Base-by-base conservation (phyloP, 352 stramenopile genomes). In the Globisporangium cederbergense region DNA sequence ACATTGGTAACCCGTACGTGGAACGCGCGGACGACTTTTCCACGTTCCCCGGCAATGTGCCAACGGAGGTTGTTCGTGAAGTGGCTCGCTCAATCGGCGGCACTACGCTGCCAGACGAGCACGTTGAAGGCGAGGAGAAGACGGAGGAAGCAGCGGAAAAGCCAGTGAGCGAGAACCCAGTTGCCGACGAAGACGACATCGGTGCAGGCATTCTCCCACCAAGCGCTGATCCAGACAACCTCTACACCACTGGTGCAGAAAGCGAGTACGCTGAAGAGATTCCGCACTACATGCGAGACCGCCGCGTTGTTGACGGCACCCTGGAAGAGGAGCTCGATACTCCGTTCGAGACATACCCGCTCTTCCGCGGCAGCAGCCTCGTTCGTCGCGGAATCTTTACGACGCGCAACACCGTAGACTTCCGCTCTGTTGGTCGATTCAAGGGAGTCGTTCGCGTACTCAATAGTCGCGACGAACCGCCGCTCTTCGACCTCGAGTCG, bases 401-500 rank as follows among this genome's bases (percentile, higher is more conserved):
- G 18, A 68, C 77, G 14, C 54, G 70, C 0, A 67, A 64, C 1
- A 56, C 65, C 9, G 60, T 77, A 3, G 73, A 81, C 2, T 88
- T 85, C 50, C 78, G 76, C 1, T 43, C 75, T 0, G 87, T 97
- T 13, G 92, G 90, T 11, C 81, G 84, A 43, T 97, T 98, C 62
- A 98, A 98, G 72, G 90, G 89, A 25, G 72, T 97, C 22, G 78
- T 97, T 46, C 85, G 92, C 20, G 67, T 98, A 22, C 68, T 96
- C 2, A 82, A 88, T 28, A 80, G 78, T 45, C 70, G 72, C 20
- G 80, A 94, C 30, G 86, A 95, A 9, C 65, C 79, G 30, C 80
- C 84, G 18, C 72, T 95, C 13, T 86, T 97, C 22, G 75, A 94
- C 51, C 61, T 96, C 28, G 71, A 91, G 14, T 65, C 78, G 64